phyloP scores from a whole-genome alignment of 306 rosid genomes.

The Lablab purpureus region DNA sequence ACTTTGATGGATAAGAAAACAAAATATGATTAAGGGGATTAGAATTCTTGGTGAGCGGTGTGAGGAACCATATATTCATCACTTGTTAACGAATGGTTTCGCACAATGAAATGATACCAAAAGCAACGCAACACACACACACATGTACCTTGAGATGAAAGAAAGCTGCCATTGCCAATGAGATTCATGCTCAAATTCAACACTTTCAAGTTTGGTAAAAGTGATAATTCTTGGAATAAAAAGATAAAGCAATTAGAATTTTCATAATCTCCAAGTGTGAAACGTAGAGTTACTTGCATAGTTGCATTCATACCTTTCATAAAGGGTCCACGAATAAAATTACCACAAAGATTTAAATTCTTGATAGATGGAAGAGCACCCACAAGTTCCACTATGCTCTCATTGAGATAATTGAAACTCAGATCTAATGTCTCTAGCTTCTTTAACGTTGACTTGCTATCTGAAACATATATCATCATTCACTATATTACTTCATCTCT shows the following conservation, averaged over 20 bases:
- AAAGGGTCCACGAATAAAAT: background rate
- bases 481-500: too few species aligned
- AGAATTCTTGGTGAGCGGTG: too few species aligned
- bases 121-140: background rate
- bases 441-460: background rate
- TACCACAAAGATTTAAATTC: background rate
- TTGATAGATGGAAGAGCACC: background rate
- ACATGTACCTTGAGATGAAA: background rate
- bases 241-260: background rate
- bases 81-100: too few species aligned
- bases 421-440: conserved; percentile 14
- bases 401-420: background rate
- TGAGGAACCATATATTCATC: too few species aligned
- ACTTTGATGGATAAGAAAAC: too few species aligned
- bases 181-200: background rate
- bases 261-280: background rate
- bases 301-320: conserved; percentile 3
- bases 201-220: background rate
- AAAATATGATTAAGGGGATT: too few species aligned
- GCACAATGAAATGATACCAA: background rate
- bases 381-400: background rate
- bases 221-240: background rate
- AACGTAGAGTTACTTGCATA: background rate
- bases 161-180: background rate
- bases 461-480: background rate